Base-by-base conservation (phyloP, 306 rosid species). In the Sesbania bispinosa region DNA sequence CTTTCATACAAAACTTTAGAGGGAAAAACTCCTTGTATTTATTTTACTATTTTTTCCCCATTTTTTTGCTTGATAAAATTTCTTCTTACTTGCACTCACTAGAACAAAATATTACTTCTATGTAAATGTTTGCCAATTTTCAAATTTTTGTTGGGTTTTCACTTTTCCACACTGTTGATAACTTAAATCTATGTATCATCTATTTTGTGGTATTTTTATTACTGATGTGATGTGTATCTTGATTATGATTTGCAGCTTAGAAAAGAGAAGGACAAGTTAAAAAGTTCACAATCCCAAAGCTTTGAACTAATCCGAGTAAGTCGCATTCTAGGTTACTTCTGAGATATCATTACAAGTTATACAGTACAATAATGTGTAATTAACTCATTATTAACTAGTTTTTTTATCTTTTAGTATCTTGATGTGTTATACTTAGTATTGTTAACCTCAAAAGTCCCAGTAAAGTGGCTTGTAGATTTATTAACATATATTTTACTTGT, bases 231-330 rank as follows among this genome's bases (percentile, higher is more conserved):
- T 1, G 30, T 51, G n/a, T 75, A 26, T 43, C 23, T 75, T 45
- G 30, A 66, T 61, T 62, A 18, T 62, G 73, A 60, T 69, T 66
- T 80, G 87, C 96, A 92, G 95, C 83, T 85, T 71, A 83, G 84
- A 69, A 86, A 80, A 74, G 89, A 83, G 79, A 88, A 77, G 66
- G 87, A 87, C 36, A 53, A 76, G 77, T 73, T 88, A 75, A 76
- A 72, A 82, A 74, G 74, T 46, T 89, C 88, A 47, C 93, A 84
- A 51, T 77, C 89, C 48, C 84, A 86, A 74, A 75, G 83, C 77
- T 82, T 83, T 41, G 84, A 83, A 53, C 54, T 82, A 51, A 81
- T 85, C 77, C 78, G 63, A 88, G 96, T 86, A 82, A 33, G 3
- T 68, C 60, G 38, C 30, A 27, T 60, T 50, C 27, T 55, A 59